Evolutionary conservation across 2,329 filamentous ascomycete species (phyloP).

Genomic region (Alternaria infectoria): DNA sequence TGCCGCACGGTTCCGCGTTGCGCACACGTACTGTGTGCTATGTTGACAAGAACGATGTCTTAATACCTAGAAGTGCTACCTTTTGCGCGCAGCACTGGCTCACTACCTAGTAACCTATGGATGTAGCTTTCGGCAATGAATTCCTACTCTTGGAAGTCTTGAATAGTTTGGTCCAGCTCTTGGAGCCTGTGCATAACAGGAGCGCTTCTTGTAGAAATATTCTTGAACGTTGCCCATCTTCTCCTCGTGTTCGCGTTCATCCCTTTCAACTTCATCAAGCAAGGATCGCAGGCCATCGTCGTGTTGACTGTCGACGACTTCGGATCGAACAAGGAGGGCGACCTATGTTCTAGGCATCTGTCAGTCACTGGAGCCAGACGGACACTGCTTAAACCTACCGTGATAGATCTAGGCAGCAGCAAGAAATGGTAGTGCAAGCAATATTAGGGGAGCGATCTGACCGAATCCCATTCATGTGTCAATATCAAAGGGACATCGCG

Average conservation of each 20-base stretch:
- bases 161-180: not conserved
- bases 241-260: not conserved
- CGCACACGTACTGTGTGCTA: too few species aligned
- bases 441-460: slow-evolving; percentile 19
- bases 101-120: fast-evolving
- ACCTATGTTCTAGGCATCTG: not conserved
- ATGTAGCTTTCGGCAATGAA: not conserved
- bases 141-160: fast-evolving
- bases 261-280: not conserved
- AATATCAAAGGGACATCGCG: not conserved
- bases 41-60: too few species aligned
- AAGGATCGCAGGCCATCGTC: not conserved
- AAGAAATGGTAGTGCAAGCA: slow-evolving; percentile 17
- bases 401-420: slow-evolving; percentile 2
- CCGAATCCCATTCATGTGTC: slow-evolving; percentile 19
- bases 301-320: not conserved
- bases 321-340: not conserved
- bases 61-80: not conserved
- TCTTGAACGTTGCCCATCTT: not conserved
- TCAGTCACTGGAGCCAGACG: not conserved
- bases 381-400: not conserved
- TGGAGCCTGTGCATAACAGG: not conserved
- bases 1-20: too few species aligned
- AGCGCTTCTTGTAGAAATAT: not conserved
- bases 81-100: not conserved